Base-by-base conservation (phyloP, 805 yeast genomes). In the Myxozyma lipomycoides region DNA sequence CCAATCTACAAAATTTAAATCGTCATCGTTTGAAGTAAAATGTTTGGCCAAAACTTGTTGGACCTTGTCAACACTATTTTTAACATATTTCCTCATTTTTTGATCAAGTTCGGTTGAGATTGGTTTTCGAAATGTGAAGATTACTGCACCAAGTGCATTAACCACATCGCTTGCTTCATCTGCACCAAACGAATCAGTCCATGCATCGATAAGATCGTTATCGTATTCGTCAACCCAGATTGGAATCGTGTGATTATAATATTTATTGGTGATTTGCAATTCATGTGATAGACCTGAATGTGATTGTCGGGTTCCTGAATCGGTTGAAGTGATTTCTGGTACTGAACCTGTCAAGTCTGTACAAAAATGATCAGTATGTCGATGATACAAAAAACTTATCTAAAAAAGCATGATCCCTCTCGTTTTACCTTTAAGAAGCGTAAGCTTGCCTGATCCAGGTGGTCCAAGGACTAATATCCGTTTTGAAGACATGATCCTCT, bases 81-180 rank as follows among this genome's bases (percentile, higher is more conserved):
- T 53, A 9, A 58, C 50, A 35, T 64, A 32, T 1, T 37, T 45
- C 40, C 43, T 45, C 23, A 60, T 28, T 17, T 35, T 35, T 15
- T 35, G 38, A 35, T 35, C 38, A 22, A 58, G 55, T 12, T 24
- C 18, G n/a, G 45, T 48, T 10, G 52, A 45, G 2, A 45, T 48
- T 6, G 57, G 60, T 22, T 43, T 42, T n/a, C 61, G 41, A 21
- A 67, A 50, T 6, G 70, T 66, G 50, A 58, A 61, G 10, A 71
- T 53, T n/a, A 72, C 61, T n/a, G 69, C 66, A 6, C 63, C 65
- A 1, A 72, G 57, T 12, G 63, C 71, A 10, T 67, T 65, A 1
- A 73, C 56, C 0, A 69, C 73, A 46, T 67, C 71, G n/a, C 37
- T 38, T 2, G 74, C 73, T 28, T 62, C 70, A 1, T 52, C 58